Conservation (phyloP, 2,329 filamentous ascomycete genomes). For the Colletotrichum sp. region DNA sequence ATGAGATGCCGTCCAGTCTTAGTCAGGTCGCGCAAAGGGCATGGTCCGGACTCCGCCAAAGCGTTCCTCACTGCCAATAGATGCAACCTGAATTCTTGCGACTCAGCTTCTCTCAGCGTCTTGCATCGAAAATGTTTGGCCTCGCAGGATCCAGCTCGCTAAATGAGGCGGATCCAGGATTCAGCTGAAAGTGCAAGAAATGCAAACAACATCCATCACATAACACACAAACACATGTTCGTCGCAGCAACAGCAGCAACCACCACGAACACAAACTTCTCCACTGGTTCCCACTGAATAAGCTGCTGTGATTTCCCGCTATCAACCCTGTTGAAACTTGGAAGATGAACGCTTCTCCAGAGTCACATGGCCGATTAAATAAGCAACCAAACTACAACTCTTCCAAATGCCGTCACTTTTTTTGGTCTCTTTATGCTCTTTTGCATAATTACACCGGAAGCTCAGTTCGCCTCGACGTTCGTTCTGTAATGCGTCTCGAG, state of each 20-base stretch:
- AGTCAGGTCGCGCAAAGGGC: background rate
- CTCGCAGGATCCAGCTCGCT: background rate
- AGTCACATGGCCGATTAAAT: background rate
- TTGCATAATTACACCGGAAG: background rate
- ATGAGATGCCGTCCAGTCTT: background rate
- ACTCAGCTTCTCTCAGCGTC: background rate
- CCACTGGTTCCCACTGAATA: conserved; percentile 22
- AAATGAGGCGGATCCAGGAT: background rate
- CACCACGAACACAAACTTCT: background rate
- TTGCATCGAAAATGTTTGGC: background rate
- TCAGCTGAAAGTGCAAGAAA: background rate
- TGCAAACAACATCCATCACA: background rate
- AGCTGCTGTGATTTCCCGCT: conserved; percentile 6
- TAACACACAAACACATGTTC: background rate
- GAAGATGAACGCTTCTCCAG: background rate
- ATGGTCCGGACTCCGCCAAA: background rate
- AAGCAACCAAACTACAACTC: background rate
- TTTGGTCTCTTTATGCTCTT: background rate
- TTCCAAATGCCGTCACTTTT: background rate
- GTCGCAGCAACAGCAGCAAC: background rate
- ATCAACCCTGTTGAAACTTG: conserved; percentile 15
- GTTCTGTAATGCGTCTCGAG: conserved; percentile 23
- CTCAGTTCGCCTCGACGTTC: conserved; percentile 19
- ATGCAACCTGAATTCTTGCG: background rate
- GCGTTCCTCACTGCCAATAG: background rate